Conservation (phyloP, 2,329 filamentous ascomycete species). For the Nigrospora osmanthi region DNA sequence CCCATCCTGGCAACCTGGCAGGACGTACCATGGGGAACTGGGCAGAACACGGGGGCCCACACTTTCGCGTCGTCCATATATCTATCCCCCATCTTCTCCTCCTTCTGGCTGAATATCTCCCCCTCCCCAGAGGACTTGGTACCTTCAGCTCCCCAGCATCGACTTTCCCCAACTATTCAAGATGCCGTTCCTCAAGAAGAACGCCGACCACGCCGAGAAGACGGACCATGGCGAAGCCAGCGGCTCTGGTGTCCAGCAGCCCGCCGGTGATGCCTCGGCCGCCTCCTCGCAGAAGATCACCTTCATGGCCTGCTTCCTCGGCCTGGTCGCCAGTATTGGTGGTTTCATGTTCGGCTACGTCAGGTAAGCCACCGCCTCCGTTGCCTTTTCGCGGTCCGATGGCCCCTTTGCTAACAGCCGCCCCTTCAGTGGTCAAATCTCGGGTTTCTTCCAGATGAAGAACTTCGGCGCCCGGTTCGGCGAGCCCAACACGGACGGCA, state of each 20-base stretch:
- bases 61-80: no score
- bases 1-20: no score
- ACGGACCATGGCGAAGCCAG: constrained; percentile 4
- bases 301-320: constrained; percentile 37
- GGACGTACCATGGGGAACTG: no score
- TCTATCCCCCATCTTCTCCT: no score
- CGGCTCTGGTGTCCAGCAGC: constrained; percentile 3
- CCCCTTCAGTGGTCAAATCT: constrained; percentile 44
- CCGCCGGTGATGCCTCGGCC: constrained; percentile 5
- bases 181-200: constrained; percentile 20
- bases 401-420: not conserved
- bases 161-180: constrained; percentile 1
- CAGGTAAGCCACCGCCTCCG: constrained; percentile 26
- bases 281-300: constrained; percentile 14
- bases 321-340: constrained; percentile 43
- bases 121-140: no score
- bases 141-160: no score
- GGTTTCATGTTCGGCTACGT: constrained; percentile 52
- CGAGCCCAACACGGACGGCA: no score
- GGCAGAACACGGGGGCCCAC: no score
- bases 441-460: constrained; percentile 52
- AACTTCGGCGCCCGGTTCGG: constrained; percentile 51
- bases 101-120: no score
- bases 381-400: not conserved
- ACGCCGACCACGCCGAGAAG: constrained; percentile 16